Conservation (phyloP, 1,139 yeast genomes). For the Meyerozyma smithsonii region DNA sequence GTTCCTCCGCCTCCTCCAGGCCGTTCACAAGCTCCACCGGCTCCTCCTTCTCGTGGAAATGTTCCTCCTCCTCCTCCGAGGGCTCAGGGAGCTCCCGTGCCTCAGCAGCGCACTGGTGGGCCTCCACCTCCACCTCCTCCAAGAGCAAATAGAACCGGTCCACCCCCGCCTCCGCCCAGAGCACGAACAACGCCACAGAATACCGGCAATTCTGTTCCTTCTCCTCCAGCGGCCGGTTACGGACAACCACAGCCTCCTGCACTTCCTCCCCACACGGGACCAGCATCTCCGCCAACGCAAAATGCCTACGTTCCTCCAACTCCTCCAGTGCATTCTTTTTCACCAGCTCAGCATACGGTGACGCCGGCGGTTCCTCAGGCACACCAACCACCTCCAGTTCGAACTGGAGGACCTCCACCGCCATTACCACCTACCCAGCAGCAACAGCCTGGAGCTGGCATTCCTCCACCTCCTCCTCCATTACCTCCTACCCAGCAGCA, state of each 20-base stretch:
- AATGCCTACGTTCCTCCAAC: constrained; percentile 11
- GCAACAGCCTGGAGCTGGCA: too few species aligned
- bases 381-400: too few species aligned
- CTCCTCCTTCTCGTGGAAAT: constrained; percentile 29
- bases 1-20: constrained; percentile 7
- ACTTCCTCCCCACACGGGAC: constrained; percentile 17
- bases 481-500: constrained; percentile 18
- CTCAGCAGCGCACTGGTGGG: constrained; percentile 15
- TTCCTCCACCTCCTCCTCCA: constrained; percentile 19
- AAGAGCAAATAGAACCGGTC: constrained; percentile 7
- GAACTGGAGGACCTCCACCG: constrained; percentile 18
- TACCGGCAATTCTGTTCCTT: constrained; percentile 9
- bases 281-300: constrained; percentile 16
- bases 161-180: constrained; percentile 9
- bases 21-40: constrained; percentile 15
- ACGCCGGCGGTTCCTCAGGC: too few species aligned
- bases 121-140: constrained; percentile 7
- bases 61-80: constrained; percentile 1
- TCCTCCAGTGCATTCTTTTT: neutral
- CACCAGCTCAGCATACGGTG: too few species aligned
- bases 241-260: constrained; percentile 11
- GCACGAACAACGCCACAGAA: constrained; percentile 10
- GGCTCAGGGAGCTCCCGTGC: constrained; percentile 22
- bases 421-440: constrained; percentile 20
- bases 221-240: constrained; percentile 5